These are phyloP conservation scores for Xylariales sp. DNA, from an alignment of 2,329 filamentous ascomycete genomes.

Conservation along the genomic window DNA sequence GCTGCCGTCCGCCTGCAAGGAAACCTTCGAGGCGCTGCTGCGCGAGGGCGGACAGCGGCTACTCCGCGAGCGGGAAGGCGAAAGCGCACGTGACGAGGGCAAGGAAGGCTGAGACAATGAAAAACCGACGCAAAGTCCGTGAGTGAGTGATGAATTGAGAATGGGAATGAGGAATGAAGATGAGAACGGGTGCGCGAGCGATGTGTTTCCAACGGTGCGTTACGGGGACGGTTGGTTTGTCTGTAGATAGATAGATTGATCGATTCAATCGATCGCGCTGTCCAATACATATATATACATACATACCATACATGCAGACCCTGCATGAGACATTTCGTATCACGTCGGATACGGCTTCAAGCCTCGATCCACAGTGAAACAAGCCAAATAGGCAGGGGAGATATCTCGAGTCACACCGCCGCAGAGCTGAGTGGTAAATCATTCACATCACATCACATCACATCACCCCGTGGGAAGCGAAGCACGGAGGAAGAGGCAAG, in stretches of 20 bases:
- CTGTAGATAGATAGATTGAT: slow-evolving; percentile 4
- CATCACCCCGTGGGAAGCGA: too few species aligned
- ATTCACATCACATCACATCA: slow-evolving; percentile 7
- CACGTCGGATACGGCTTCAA: neutral
- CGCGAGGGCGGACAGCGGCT: slow-evolving; percentile 59
- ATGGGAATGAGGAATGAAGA: too few species aligned
- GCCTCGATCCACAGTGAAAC: neutral
- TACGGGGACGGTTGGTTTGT: neutral
- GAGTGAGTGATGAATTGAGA: too few species aligned
- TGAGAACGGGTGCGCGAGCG: slow-evolving; percentile 5
- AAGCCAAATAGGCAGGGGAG: neutral
- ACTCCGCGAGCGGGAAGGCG: slow-evolving; percentile 15
- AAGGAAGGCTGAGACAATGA: neutral
- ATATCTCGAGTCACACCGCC: neutral
- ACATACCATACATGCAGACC: neutral
- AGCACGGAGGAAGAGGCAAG: neutral
- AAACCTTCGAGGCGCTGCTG: slow-evolving; percentile 61
- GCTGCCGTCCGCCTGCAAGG: slow-evolving; percentile 54
- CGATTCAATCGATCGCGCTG: too few species aligned
- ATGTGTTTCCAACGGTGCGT: slow-evolving; percentile 3
- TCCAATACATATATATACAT: neutral
- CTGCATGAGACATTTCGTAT: slow-evolving; percentile 1
- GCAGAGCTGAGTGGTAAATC: neutral
- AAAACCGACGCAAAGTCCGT: too few species aligned
- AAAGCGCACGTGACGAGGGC: neutral